Evolutionary conservation across 2,329 filamentous ascomycete genomes (phyloP), one percentile per base, ranked within the genome.

Genomic region (Sporothrix protearum): DNA sequence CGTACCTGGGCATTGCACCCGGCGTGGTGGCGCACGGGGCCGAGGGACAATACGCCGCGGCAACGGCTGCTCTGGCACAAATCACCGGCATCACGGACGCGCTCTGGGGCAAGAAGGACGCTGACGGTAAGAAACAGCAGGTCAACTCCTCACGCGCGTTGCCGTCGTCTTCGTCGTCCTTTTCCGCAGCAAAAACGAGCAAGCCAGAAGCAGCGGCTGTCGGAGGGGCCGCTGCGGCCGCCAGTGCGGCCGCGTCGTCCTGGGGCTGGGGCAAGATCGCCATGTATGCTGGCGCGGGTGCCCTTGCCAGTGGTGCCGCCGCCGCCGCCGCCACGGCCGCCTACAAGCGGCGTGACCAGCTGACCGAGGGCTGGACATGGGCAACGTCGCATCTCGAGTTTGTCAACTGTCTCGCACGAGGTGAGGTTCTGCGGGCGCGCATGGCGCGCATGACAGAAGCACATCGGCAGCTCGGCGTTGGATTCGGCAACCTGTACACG

Each of bases 361-460:
- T 98, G 73, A 88, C 86, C 2, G 86, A 91, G 73, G 92, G 94
- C 8, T 90, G 90, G 83, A 84, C 84, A 10, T 98, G 94, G 94
- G 92, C 92, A 16, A 89, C 91, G 19, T 96, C 92, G 47, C 96
- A 99, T 80, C 88, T 99, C 33, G 92, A 96, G 80, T 99, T 98
- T 77, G 92, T 98, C 0, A 93, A 94, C 1, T 96, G 93, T 77
- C 86, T 99, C 8, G 91, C 92, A 64, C 89, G 92, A n/a, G 89
- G 89, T 4, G 91, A 94, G 76, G 94, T 97, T 78, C 83, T 98
- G 75, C 89, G 90, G 76, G 87, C 89, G 77, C 88, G 96, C 42
- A 85, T 97, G 10, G 82, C 84, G n/a, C 86, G 83, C 73, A 84
- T 97, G 79, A 84, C 87, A n/a, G 84, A 85, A 72, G 82, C 94